Percentiles rank a stretch among this genome's conserved stretches.
Conservation (phyloP, 805 yeast species). For the Priceomyces carsonii region DNA sequence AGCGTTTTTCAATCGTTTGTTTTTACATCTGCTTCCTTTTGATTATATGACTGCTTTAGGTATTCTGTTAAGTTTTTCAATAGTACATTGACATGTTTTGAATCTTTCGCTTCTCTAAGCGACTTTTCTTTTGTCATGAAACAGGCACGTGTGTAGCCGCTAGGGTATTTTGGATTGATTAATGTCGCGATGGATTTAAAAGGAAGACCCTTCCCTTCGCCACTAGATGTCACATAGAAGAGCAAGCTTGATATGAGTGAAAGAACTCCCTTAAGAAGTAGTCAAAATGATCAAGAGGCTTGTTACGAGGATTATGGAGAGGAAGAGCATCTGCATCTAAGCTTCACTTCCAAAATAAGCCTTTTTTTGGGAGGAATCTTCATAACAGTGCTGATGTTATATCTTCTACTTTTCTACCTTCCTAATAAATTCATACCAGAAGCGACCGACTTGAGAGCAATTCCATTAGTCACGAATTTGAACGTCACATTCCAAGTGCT, state of each 20-base stretch:
- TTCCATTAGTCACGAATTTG: slow-evolving; percentile 25
- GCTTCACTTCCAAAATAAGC: not conserved
- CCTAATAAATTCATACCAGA: slow-evolving; percentile 39
- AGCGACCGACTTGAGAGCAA: slow-evolving; percentile 23
- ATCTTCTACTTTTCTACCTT: slow-evolving; percentile 30
- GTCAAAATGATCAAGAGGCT: slow-evolving; percentile 1
- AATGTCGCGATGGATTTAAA: too few species aligned
- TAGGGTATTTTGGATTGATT: too few species aligned
- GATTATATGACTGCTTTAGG: not conserved
- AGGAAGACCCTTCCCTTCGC: too few species aligned
- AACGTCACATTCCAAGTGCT: slow-evolving; percentile 27
- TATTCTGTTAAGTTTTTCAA: too few species aligned
- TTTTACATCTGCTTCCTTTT: not conserved
- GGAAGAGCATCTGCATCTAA: slow-evolving; percentile 10
- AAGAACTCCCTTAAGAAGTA: slow-evolving; percentile 12
- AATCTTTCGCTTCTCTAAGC: too few species aligned
- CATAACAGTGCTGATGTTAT: slow-evolving; percentile 21
- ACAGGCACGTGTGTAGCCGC: too few species aligned
- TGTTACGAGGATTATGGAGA: slow-evolving; percentile 13
- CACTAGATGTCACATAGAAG: too few species aligned
- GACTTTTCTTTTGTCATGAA: too few species aligned
- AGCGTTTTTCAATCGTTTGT: not conserved
- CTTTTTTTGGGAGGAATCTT: slow-evolving; percentile 13
- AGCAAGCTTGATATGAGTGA: too few species aligned
- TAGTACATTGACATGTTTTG: too few species aligned